Evolutionary conservation across 257 asterid genomes (phyloP), one percentile per base, ranked within the genome.

Genomic region (Gynochthodes officinalis): DNA sequence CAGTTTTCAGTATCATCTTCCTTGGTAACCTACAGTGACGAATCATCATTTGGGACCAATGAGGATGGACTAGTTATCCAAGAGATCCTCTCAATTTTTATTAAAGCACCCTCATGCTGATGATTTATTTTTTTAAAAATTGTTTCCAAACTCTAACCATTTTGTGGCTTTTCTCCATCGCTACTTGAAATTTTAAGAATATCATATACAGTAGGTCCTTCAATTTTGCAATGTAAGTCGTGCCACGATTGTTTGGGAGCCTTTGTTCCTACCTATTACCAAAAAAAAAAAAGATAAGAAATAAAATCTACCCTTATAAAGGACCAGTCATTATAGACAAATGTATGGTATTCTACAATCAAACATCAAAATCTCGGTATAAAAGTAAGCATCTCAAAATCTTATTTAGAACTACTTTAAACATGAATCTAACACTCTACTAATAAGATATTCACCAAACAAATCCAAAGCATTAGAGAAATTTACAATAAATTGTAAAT

Each of bases 171-270:
- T 94, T 83, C 72, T 87, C 99, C 99, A 94, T 67, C 99, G 82
- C 80, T 94, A 97, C 81, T 91, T 97, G 80, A 94, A 94, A 91
- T 94, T 94, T 14, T 88, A 77, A 94, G 97, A 78, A 94, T 95
- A 70, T 94, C 99, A 79, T 91, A 89, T 33, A 96, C 97, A 40
- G 99, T 96, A 25, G 99, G 99, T 53, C 99, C 99, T 83, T 94
- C 99, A 43, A 94, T 84, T 83, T 83, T 91, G 93, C 99, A 94
- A 75, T 94, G 98, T 66, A 89, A 75, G 82, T 94, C 98, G 75
- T 94, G 98, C 98, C 98, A 94, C 19, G 98, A 96, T 73, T 94
- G 88, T 69, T 97, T 83, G 25, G 97, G 99, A 53, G 84, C 92
- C 80, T 85, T 87, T 67, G 82, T 84, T 80, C 94, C 98, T 70